phyloP scores from a whole-genome alignment of 768 basidiomycete genomes.

The Cystobasidium tubakii region DNA sequence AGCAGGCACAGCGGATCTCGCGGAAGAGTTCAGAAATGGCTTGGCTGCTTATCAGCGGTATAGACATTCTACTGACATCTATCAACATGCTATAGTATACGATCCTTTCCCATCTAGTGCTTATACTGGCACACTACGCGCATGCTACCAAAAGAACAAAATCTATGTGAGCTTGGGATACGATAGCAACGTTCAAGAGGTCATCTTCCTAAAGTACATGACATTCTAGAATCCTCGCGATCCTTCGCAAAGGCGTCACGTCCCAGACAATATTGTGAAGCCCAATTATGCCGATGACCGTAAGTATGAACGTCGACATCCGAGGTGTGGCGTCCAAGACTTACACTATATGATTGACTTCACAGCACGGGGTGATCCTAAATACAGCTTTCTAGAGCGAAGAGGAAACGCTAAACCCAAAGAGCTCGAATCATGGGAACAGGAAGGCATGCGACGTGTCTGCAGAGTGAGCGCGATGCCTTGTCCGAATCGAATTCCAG shows the following conservation, averaged over 20 bases:
- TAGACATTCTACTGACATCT: not conserved
- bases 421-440: slow-evolving; percentile 63
- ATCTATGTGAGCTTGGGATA: slow-evolving; percentile 23
- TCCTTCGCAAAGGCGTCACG: slow-evolving; percentile 62
- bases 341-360: not conserved
- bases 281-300: slow-evolving; percentile 82
- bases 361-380: slow-evolving; percentile 40
- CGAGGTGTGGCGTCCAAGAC: slow-evolving; percentile 43
- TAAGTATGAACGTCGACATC: slow-evolving; percentile 50
- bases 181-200: not conserved
- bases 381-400: slow-evolving; percentile 37
- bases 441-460: slow-evolving; percentile 72
- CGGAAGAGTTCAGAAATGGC: too few species aligned
- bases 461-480: slow-evolving; percentile 64
- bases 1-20: too few species aligned
- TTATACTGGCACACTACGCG: slow-evolving; percentile 48
- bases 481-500: too few species aligned
- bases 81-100: slow-evolving; percentile 30
- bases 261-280: slow-evolving; percentile 74
- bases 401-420: slow-evolving; percentile 60
- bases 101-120: slow-evolving; percentile 39
- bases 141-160: slow-evolving; percentile 45
- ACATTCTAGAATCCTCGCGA: slow-evolving; percentile 62
- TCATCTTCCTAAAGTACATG: not conserved
- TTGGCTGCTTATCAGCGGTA: too few species aligned